Conservation (phyloP, 129 eudicot species). For the Daucus carota region DH1_v3.0 NC_030383.2:49418501-49419000, state of each 20-base stretch:
- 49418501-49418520: neutral
- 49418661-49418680: constrained; percentile 28
- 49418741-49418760: neutral
- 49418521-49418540: neutral
- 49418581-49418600: neutral
- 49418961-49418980: neutral
- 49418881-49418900: neutral
- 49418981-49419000: neutral
- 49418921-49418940: neutral
- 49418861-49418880: neutral
- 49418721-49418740: neutral
- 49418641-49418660: constrained; percentile 64
- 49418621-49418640: neutral
- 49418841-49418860: neutral
- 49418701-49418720: constrained; percentile 27
- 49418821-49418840: constrained; percentile 47
- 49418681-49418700: constrained; percentile 47
- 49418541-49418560: neutral
- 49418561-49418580: neutral
- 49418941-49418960: neutral
- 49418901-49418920: neutral
- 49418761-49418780: constrained; percentile 25
- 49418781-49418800: constrained; percentile 49
- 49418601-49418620: neutral
- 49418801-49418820: constrained; percentile 35